A percentile compares a stretch with the other conserved stretches of the same genome.
phyloP scores from a whole-genome alignment of 225 moss, liverwort and hornwort genomes.

The Rhytidiadelphus loreus region DNA sequence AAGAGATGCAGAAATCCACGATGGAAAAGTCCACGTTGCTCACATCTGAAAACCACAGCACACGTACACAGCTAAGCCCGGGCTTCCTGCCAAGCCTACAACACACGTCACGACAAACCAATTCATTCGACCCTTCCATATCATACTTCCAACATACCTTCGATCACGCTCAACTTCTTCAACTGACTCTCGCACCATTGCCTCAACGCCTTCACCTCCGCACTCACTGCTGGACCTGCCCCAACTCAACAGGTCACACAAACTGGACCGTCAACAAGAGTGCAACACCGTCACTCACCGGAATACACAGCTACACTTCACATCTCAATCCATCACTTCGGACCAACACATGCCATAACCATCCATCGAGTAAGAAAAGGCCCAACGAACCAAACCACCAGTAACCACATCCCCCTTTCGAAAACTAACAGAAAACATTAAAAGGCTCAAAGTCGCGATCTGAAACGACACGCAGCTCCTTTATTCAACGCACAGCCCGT shows the following conservation, averaged over 20 bases:
- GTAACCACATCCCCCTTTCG: neutral
- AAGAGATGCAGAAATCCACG: constrained; percentile 82
- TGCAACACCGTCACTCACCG: neutral
- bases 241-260: neutral
- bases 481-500: neutral
- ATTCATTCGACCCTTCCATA: neutral
- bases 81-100: neutral
- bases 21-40: constrained; percentile 49
- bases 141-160: constrained; percentile 10
- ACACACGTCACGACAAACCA: neutral
- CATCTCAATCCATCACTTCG: neutral
- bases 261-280: neutral
- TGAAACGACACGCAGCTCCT: neutral
- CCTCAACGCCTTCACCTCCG: constrained; percentile 69
- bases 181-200: constrained; percentile 83
- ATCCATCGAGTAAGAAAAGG: neutral
- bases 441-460: neutral
- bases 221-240: constrained; percentile 13
- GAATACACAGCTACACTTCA: neutral
- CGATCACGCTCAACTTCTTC: constrained; percentile 64
- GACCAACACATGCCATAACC: neutral
- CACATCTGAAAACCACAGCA: constrained; percentile 37
- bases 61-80: neutral
- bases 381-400: neutral
- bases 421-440: neutral